A percentile compares a stretch with the other conserved stretches of the same genome.
These are phyloP conservation scores for Agrocybe chaxingu DNA, from an alignment of 768 basidiomycete genomes.

Conservation along the genomic window DNA sequence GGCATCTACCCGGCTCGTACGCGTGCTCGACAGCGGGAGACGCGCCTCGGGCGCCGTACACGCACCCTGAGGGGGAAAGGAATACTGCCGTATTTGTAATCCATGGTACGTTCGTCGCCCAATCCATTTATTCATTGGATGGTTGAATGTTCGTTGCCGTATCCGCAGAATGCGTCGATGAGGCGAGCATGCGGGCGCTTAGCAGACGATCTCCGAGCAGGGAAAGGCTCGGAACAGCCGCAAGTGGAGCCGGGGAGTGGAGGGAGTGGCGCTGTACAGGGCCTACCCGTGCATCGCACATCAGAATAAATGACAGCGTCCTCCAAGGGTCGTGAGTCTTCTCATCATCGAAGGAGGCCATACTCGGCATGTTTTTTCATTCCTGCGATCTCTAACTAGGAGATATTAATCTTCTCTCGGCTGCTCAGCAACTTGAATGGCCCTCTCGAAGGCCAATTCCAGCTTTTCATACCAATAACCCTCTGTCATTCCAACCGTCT, in stretches of 20 bases:
- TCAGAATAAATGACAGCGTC: no score
- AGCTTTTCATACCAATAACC: no score
- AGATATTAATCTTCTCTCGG: no score
- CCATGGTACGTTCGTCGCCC: constrained; percentile 30
- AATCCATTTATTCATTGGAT: not conserved
- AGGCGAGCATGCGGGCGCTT: not conserved
- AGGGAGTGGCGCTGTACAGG: constrained; percentile 43
- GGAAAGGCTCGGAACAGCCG: not conserved
- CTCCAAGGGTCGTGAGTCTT: no score
- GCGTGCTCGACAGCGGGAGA: constrained; percentile 37
- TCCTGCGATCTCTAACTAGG: no score
- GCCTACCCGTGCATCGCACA: constrained; percentile 47
- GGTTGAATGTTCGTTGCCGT: not conserved
- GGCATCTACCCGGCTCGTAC: constrained; percentile 18
- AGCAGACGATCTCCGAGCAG: no score
- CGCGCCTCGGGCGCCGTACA: constrained; percentile 23
- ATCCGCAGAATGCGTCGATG: constrained; percentile 11
- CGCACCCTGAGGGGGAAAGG: constrained; percentile 24
- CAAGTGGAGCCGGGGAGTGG: constrained; percentile 14
- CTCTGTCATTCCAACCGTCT: no score
- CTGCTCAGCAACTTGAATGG: no score
- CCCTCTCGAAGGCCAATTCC: no score
- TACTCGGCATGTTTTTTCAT: no score
- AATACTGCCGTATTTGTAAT: constrained; percentile 35
- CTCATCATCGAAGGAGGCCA: no score